These are phyloP conservation scores for Epichloe hybrida DNA, from an alignment of 2,329 filamentous ascomycete genomes.

Conservation along the genomic window DNA sequence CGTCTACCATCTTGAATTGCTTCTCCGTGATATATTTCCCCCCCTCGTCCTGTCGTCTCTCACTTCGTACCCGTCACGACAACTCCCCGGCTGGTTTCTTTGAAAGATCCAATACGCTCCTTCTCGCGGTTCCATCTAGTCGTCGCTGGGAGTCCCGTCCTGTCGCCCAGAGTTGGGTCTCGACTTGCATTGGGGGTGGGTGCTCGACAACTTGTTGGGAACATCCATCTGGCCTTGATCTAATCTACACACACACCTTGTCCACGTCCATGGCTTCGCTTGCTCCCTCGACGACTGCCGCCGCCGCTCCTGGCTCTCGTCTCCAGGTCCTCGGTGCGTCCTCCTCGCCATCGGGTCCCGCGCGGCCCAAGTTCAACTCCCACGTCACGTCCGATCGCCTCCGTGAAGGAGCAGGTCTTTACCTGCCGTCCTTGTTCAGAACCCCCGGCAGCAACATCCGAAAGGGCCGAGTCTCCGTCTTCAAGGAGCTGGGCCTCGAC, in stretches of 20 bases:
- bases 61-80: too few species aligned
- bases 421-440: conserved; percentile 24
- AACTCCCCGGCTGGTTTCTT: too few species aligned
- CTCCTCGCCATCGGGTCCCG: conserved; percentile 7
- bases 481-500: conserved; percentile 36
- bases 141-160: too few species aligned
- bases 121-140: too few species aligned
- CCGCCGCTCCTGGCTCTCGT: neutral
- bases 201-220: too few species aligned
- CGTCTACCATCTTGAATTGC: neutral
- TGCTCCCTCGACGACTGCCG: neutral
- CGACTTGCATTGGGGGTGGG: too few species aligned
- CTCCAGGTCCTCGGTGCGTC: conserved; percentile 2
- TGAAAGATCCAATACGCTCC: too few species aligned
- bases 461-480: conserved; percentile 38
- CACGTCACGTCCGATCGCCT: conserved; percentile 36
- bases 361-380: conserved; percentile 38
- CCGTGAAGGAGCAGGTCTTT: conserved; percentile 29
- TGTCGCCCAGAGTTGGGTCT: too few species aligned
- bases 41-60: too few species aligned
- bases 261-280: neutral
- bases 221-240: too few species aligned
- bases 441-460: conserved; percentile 29
- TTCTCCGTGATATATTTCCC: neutral
- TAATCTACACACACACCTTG: too few species aligned